phyloP scores from a whole-genome alignment of 352 stramenopile species.

The Globisporangium sylvaticum region DNA sequence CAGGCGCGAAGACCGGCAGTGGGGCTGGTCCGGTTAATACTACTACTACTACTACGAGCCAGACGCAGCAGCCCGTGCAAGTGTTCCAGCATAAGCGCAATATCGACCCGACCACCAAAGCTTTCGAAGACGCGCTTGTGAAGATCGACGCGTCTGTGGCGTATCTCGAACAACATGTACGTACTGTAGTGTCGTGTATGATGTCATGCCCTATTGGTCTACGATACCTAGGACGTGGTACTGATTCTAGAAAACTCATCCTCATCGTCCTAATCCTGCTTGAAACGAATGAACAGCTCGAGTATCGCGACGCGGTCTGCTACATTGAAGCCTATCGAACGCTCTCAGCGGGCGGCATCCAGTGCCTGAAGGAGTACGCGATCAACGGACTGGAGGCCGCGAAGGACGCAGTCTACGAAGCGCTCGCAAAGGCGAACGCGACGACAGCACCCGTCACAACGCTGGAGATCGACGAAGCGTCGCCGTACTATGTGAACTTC shows the following conservation, averaged over 20 bases:
- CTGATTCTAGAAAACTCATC: not conserved
- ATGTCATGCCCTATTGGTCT: not conserved
- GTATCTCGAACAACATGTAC: slow-evolving; percentile 69
- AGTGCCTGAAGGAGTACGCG: slow-evolving; percentile 70
- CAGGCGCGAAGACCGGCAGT: not conserved
- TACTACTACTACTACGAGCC: slow-evolving; percentile 2
- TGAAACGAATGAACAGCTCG: slow-evolving; percentile 27
- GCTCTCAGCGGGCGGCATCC: slow-evolving; percentile 56
- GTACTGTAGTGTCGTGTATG: slow-evolving; percentile 9
- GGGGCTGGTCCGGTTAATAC: not conserved
- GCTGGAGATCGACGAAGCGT: slow-evolving; percentile 60
- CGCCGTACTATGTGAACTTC: slow-evolving; percentile 77
- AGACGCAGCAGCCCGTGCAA: slow-evolving; percentile 41
- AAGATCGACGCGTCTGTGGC: slow-evolving; percentile 64
- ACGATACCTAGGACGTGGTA: too few relatives aligned
- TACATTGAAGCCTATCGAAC: slow-evolving; percentile 73
- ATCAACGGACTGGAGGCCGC: slow-evolving; percentile 61
- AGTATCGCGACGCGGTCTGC: slow-evolving; percentile 65
- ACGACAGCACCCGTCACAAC: not conserved
- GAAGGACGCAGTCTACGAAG: slow-evolving; percentile 60
- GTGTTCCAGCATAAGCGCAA: slow-evolving; percentile 73
- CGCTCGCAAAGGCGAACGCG: slow-evolving; percentile 30
- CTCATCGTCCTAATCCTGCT: not conserved
- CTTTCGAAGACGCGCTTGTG: slow-evolving; percentile 58
- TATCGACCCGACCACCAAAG: slow-evolving; percentile 62